Evolutionary conservation across 805 yeast species (phyloP).

Genomic region (Candida tammaniensis): DNA sequence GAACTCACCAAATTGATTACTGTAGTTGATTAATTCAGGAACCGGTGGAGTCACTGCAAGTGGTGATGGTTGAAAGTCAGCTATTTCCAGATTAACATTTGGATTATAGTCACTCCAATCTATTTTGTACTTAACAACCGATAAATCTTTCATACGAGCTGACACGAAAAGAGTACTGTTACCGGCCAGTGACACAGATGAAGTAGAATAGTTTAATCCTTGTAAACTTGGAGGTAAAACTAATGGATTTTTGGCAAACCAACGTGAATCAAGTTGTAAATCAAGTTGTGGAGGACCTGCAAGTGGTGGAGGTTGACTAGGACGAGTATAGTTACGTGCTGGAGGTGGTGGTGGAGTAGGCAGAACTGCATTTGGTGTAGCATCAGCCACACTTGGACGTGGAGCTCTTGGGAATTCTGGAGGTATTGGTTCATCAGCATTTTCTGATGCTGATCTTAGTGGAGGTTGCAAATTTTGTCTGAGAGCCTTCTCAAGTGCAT

Average conservation of each 20-base stretch:
- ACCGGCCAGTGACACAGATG: conserved; percentile 11
- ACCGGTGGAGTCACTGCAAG: conserved; percentile 25
- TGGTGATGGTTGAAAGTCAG: conserved; percentile 45
- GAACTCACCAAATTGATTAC: conserved; percentile 46
- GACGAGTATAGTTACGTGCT: conserved; percentile 20
- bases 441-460: conserved; percentile 9
- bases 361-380: conserved; percentile 6
- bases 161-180: conserved; percentile 8
- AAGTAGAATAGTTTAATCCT: conserved; percentile 32
- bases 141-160: conserved; percentile 42
- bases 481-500: conserved; percentile 1
- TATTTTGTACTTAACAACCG: conserved; percentile 32
- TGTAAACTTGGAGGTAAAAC: conserved; percentile 37
- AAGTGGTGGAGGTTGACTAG: conserved; percentile 13
- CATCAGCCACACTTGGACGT: neutral
- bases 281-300: conserved; percentile 35
- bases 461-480: conserved; percentile 12
- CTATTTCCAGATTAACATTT: conserved; percentile 25
- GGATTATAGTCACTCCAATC: conserved; percentile 35
- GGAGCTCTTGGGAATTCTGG: conserved; percentile 2
- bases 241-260: conserved; percentile 38
- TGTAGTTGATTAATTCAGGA: conserved; percentile 29
- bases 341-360: conserved; percentile 31
- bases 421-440: conserved; percentile 5
- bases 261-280: conserved; percentile 41